Conservation (phyloP, 345 rosid genomes). For the Lenwebbia sp. region DNA sequence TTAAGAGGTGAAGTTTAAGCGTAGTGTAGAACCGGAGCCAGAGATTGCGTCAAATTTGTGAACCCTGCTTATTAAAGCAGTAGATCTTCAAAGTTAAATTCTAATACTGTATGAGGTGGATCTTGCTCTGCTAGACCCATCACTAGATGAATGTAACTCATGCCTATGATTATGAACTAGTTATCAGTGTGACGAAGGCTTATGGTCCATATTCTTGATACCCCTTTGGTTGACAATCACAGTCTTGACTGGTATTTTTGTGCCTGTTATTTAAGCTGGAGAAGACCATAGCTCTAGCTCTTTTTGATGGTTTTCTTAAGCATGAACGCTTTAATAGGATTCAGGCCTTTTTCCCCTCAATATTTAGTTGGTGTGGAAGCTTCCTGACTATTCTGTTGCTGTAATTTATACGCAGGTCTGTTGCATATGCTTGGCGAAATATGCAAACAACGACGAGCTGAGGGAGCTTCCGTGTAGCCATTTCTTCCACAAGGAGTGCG, state of each 20-base stretch:
- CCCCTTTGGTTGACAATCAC: background rate
- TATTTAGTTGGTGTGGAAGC: background rate
- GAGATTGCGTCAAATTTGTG: background rate
- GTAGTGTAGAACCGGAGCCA: background rate
- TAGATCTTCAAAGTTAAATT: background rate
- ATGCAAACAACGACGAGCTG: conserved; percentile 87
- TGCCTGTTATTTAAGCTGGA: background rate
- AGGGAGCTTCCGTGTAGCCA: conserved; percentile 85
- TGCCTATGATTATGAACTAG: background rate
- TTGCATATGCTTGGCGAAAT: conserved; percentile 93
- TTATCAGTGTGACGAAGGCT: background rate
- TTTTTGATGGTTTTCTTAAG: background rate
- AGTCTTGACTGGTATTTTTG: background rate
- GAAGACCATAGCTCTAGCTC: background rate
- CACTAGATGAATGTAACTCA: background rate
- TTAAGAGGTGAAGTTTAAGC: background rate
- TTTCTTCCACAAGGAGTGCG: conserved; percentile 93
- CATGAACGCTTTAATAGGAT: background rate
- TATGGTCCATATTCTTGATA: background rate
- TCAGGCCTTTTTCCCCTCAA: background rate
- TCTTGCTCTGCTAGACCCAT: background rate
- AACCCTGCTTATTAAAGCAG: background rate
- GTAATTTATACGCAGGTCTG: conserved; percentile 40
- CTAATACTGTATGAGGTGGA: background rate
- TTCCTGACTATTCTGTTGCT: background rate